A percentile compares a stretch with the other conserved stretches of the same genome.
These are phyloP conservation scores for Diplodia sapinea DNA, from an alignment of 2,329 filamentous ascomycete genomes.

Conservation along the genomic window DNA sequence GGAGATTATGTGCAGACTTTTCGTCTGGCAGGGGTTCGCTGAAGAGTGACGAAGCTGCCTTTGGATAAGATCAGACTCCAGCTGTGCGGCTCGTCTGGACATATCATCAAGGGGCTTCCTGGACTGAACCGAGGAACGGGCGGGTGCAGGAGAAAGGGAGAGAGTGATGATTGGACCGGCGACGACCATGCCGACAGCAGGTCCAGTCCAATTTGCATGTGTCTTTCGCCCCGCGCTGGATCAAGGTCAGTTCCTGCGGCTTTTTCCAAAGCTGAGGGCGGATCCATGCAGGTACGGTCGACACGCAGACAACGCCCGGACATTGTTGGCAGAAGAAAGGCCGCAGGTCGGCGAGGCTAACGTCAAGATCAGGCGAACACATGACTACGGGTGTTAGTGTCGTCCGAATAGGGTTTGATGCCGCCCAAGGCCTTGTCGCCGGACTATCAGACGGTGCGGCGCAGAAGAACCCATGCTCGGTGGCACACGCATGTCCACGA, in stretches of 20 bases:
- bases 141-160: not conserved
- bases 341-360: constrained; percentile 3
- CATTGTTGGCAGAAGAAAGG: constrained; percentile 7
- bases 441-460: constrained; percentile 3
- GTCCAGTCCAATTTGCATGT: constrained; percentile 9
- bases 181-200: not conserved
- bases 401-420: not conserved
- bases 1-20: not conserved
- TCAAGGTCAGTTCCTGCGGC: not conserved
- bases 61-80: constrained; percentile 5
- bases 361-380: constrained; percentile 4
- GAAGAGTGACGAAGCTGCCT: not conserved
- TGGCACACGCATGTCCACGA: not conserved
- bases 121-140: not conserved
- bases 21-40: not conserved
- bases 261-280: constrained; percentile 2
- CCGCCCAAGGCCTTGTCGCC: not conserved
- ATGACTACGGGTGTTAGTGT: constrained; percentile 8
- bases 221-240: constrained; percentile 11
- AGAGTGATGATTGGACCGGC: not conserved
- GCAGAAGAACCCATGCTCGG: not conserved
- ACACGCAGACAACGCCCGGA: not conserved
- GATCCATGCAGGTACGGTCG: constrained; percentile 21
- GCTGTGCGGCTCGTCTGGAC: constrained; percentile 6
- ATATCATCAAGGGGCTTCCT: not conserved